Evolutionary conservation across 1,284 basidiomycete species (phyloP).

Genomic region (Austroboletus olivaceoglutinosus): DNA sequence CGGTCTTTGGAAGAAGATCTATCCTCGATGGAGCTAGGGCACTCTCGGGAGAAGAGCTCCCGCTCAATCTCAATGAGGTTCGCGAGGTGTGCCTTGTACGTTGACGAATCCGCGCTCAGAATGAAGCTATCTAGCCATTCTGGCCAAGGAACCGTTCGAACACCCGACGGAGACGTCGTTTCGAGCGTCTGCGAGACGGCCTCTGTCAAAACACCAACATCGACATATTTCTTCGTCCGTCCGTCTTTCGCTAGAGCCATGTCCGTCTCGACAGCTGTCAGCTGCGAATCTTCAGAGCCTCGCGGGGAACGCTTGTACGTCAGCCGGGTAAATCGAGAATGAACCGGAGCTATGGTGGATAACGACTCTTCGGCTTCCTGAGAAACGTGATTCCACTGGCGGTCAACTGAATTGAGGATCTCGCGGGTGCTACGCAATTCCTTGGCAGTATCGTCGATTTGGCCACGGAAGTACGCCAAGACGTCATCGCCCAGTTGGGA

Average conservation of each 20-base stretch:
- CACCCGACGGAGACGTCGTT: constrained; percentile 25
- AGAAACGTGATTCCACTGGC: constrained; percentile 41
- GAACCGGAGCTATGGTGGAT: constrained; percentile 5
- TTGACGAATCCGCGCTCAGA: constrained; percentile 34
- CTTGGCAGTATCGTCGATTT: constrained; percentile 48
- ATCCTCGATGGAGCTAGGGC: constrained; percentile 27
- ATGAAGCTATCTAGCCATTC: constrained; percentile 39
- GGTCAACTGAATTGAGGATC: constrained; percentile 40
- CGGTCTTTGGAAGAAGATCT: constrained; percentile 33
- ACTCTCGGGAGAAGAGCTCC: constrained; percentile 31
- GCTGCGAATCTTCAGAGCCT: constrained; percentile 57
- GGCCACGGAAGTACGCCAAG: constrained; percentile 47
- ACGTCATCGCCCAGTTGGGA: constrained; percentile 44
- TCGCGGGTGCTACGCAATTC: constrained; percentile 48
- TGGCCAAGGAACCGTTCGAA: constrained; percentile 37
- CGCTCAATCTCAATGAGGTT: constrained; percentile 41
- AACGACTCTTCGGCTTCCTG: constrained; percentile 45
- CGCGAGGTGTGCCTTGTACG: constrained; percentile 36
- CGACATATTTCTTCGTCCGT: constrained; percentile 18
- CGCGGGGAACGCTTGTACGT: constrained; percentile 35
- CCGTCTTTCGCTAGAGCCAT: constrained; percentile 18
- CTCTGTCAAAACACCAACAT: constrained; percentile 27
- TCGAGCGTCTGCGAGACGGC: constrained; percentile 14
- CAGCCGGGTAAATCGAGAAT: constrained; percentile 35
- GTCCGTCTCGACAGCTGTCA: constrained; percentile 41